Base-by-base conservation (phyloP, 225 moss, liverwort and hornwort species). In the Asterella californica region DNA sequence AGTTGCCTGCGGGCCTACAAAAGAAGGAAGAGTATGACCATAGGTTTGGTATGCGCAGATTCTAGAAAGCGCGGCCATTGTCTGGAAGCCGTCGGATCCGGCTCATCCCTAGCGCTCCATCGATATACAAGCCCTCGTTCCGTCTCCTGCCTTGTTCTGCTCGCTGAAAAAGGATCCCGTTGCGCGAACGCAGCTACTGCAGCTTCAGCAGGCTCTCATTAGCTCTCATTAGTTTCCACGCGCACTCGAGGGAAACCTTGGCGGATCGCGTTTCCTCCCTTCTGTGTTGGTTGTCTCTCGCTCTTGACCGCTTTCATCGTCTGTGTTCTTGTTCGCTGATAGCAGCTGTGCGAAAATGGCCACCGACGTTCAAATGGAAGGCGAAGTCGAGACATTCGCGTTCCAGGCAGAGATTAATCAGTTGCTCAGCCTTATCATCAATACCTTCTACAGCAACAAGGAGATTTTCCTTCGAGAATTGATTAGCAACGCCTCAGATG, bases 371-470 rank as follows among this genome's bases (percentile, higher is more conserved):
- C 68, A 30, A 25, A 79, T 79, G 82, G 82, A 82, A 19, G 78
- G 78, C 24, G 83, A 83, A 21, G 79, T 83, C 49, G 83, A 83
- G 38, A 79, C 83, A 9, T 83, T 83, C 15, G 83, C 83, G 12
- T 83, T 83, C 67, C 83, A 83, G 80, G 83, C 83, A 1, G 80
- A 83, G 67, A 83, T 83, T 49, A 83, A 83, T 53, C 83, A 83
- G 83, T n/a, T 83, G 22, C 54, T 83, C n/a, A 83, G 83, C 42
- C 46, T 83, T 32, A 83, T 83, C 38, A 83, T 83, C 76, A 83
- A 83, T 53, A 83, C 80, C 10, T 83, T 83, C 18, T 83, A 83
- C 80, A 83, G 80, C 60, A 83, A 83, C 63, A 85, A 85, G 85
- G 85, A 85, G 76, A 79, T 85, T 27, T 85, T 85, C 59, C 79